These are phyloP conservation scores for Blastobotrys arbuscula DNA, from an alignment of 1,139 yeast species.

Conservation along the genomic window DNA sequence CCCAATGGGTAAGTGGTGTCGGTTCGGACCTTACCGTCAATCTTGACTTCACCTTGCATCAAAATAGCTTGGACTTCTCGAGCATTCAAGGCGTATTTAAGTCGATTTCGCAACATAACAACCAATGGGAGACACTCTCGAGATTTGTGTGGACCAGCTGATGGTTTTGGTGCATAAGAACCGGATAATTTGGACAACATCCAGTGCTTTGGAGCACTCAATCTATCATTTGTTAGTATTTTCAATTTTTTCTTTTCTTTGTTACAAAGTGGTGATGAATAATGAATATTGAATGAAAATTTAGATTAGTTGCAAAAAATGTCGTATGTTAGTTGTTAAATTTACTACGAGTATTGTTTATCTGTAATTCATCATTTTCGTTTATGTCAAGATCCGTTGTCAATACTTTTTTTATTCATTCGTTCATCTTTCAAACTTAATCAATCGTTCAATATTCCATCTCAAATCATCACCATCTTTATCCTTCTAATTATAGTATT, in stretches of 20 bases:
- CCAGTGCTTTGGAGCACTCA: slow-evolving; percentile 99
- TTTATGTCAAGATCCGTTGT: no score
- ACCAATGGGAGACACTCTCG: slow-evolving; percentile 98
- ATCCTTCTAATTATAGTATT: no score
- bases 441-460: no score
- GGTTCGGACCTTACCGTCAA: slow-evolving; percentile 99
- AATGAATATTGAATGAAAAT: no score
- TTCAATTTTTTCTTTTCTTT: not conserved
- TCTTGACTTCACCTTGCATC: slow-evolving; percentile 99
- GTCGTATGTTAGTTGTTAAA: no score
- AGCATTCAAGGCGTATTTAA: slow-evolving; percentile 98
- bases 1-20: slow-evolving; percentile 99
- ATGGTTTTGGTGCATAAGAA: slow-evolving; percentile 99
- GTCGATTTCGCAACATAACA: slow-evolving; percentile 98
- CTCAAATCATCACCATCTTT: no score
- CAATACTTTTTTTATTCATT: no score
- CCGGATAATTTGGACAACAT: slow-evolving; percentile 99
- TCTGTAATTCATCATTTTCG: no score
- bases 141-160: slow-evolving; percentile 99
- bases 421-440: no score
- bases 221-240: slow-evolving; percentile 22
- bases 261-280: no score
- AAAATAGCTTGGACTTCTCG: slow-evolving; percentile 98
- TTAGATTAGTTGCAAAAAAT: no score
- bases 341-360: no score